A percentile compares a stretch with the other conserved stretches of the same genome.
Evolutionary conservation across 306 rosid genomes (phyloP).

Genomic region (Prunus padus): DNA sequence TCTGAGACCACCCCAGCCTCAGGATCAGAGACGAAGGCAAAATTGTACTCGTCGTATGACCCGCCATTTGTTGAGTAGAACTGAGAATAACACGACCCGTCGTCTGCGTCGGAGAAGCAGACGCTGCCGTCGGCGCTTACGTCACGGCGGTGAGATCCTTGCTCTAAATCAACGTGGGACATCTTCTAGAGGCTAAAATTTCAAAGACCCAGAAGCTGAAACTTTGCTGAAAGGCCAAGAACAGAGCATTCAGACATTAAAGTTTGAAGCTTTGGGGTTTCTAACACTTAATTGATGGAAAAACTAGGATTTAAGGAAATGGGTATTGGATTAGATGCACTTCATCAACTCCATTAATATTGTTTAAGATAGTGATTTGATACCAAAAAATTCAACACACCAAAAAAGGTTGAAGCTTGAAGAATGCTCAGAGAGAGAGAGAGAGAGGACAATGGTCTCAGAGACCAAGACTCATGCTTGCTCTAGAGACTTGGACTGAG

Average conservation of each 20-base stretch:
- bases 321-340: conserved; percentile 56
- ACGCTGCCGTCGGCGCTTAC: conserved; percentile 57
- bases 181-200: conserved; percentile 44
- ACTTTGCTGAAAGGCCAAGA: conserved; percentile 9
- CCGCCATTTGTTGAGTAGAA: conserved; percentile 90
- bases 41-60: conserved; percentile 73
- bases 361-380: conserved; percentile 1
- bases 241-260: conserved; percentile 2
- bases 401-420: conserved; percentile 5
- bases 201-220: conserved; percentile 33
- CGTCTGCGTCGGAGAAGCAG: conserved; percentile 87
- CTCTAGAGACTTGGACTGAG: conserved; percentile 34
- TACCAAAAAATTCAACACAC: conserved; percentile 8
- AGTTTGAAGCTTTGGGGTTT: neutral
- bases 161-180: conserved; percentile 73
- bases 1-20: conserved; percentile 45
- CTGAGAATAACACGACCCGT: conserved; percentile 79
- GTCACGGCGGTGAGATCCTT: conserved; percentile 47
- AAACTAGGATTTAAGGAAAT: conserved; percentile 34
- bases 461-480: conserved; percentile 34
- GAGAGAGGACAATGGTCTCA: conserved; percentile 20
- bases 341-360: conserved; percentile 46
- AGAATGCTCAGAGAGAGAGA: conserved; percentile 16
- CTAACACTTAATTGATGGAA: neutral
- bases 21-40: conserved; percentile 55